Percentiles rank a stretch among this genome's conserved stretches.
phyloP scores from a whole-genome alignment of 345 rosid species.

The Brassica carinata region DNA sequence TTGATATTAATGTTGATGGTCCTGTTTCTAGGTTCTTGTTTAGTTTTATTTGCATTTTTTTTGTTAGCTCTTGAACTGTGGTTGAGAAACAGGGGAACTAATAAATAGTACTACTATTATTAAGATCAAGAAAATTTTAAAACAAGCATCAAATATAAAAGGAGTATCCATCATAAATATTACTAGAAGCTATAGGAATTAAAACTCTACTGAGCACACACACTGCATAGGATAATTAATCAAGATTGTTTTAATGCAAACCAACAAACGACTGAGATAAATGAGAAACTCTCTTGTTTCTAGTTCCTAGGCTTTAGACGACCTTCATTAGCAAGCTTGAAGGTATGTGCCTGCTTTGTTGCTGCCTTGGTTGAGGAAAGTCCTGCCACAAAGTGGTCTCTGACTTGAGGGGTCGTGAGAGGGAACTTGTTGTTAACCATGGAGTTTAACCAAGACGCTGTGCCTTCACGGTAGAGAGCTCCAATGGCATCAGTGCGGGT shows the following conservation, averaged over 20 bases:
- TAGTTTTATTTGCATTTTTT: not conserved
- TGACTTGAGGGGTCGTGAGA: conserved; percentile 73
- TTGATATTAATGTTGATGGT: conserved; percentile 20
- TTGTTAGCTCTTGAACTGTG: conserved; percentile 4
- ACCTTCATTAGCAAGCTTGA: conserved; percentile 93
- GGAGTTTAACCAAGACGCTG: conserved; percentile 91
- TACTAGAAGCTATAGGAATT: conserved; percentile 32
- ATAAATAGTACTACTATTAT: conserved; percentile 7
- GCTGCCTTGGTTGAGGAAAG: conserved; percentile 73
- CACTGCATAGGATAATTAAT: conserved; percentile 33
- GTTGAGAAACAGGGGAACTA: conserved; percentile 25
- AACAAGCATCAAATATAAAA: conserved; percentile 9
- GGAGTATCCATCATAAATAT: conserved; percentile 36
- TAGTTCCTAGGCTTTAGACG: conserved; percentile 58
- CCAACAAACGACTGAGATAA: conserved; percentile 28
- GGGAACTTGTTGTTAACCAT: conserved; percentile 70
- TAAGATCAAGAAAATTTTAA: conserved; percentile 8
- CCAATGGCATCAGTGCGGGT: conserved; percentile 67
- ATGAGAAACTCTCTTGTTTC: conserved; percentile 19
- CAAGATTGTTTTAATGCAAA: conserved; percentile 22
- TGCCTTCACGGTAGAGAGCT: conserved; percentile 83
- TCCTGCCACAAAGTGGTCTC: conserved; percentile 60
- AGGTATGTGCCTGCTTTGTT: conserved; percentile 71
- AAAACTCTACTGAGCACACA: conserved; percentile 35
- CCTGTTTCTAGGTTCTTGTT: conserved; percentile 1